Percentiles rank a stretch among this genome's conserved stretches.
phyloP scores from a whole-genome alignment of 495 filamentous ascomycete species.

The Penicillium arizonense region DNA sequence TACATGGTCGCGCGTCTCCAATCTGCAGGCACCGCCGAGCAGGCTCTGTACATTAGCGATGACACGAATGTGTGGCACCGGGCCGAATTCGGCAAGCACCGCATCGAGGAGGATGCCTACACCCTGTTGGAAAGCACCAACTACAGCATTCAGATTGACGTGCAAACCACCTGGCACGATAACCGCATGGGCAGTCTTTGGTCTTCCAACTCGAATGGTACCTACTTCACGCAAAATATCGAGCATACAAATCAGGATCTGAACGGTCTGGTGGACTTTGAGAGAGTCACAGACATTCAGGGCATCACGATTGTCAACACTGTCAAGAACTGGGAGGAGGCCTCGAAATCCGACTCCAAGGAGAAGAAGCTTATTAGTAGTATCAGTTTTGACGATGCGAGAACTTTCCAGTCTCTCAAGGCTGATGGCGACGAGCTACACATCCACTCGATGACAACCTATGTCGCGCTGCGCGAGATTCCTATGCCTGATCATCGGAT shows the following conservation, averaged over 20 bases:
- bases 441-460: slow-evolving; percentile 84
- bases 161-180: slow-evolving; percentile 62
- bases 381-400: slow-evolving; percentile 94
- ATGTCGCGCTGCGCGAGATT: slow-evolving; percentile 28
- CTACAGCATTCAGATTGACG: slow-evolving; percentile 96
- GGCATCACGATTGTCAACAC: slow-evolving; percentile 88
- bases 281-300: slow-evolving; percentile 84
- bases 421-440: slow-evolving; percentile 62
- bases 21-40: slow-evolving; percentile 77
- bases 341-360: slow-evolving; percentile 49
- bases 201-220: slow-evolving; percentile 94
- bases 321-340: slow-evolving; percentile 80
- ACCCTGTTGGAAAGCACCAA: slow-evolving; percentile 93
- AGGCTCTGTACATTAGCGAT: slow-evolving; percentile 80
- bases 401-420: slow-evolving; percentile 69
- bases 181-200: slow-evolving; percentile 81
- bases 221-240: slow-evolving; percentile 87
- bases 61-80: slow-evolving; percentile 85
- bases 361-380: slow-evolving; percentile 67
- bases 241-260: slow-evolving; percentile 83
- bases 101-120: slow-evolving; percentile 81
- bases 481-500: slow-evolving; percentile 72
- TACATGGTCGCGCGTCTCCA: slow-evolving; percentile 81
- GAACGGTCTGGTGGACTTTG: slow-evolving; percentile 80
- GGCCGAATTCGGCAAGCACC: slow-evolving; percentile 83